Base-by-base conservation (phyloP, 495 filamentous ascomycete species). In the Penicillium samsonianum region DNA sequence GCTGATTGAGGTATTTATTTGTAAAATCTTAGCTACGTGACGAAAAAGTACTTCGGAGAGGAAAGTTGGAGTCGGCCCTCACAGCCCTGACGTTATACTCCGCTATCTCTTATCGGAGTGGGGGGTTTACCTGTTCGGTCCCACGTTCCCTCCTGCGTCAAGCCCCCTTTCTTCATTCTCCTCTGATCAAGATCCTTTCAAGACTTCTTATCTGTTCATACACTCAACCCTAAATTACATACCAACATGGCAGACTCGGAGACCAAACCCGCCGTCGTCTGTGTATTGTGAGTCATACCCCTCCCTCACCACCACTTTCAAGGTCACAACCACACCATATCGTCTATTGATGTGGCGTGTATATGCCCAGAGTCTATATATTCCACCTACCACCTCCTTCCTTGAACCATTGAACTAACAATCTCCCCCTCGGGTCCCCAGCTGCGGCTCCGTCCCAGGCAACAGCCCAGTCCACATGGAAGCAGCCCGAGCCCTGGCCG, bases 381-480 rank as follows among this genome's bases (percentile, higher is more conserved):
- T n/a, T 11, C 16, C 6, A 12, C 19, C n/a, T n/a, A 40, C 17
- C 26, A 4, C 7, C 2, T 4, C 25, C 17, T 28, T 19, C 43
- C 30, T 57, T 31, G 44, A 33, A 23, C 14, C 2, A 30, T 10
- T 16, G 43, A 37, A 38, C 64, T 65, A 58, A 61, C 62, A 12
- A 33, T 14, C 10, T n/a, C 12, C 6, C 25, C 42, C 46, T 30
- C 49, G 43, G 26, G 50, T 25, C n/a, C 5, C 17, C 49, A 82
- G 79, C 84, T 97, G 92, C 79, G 91, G 88, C 64, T 81, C 91
- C 47, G 86, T 81, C 16, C 67, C 84, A 25, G 94, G 94, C 42
- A 84, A 77, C 38, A 83, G 84, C 49, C 84, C 90, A 8, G 76
- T 74, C 16, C 80, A 96, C 69, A 60, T 90, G 46, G 85, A 84